Evolutionary conservation across 2,329 filamentous ascomycete genomes (phyloP), one percentile per base, ranked within the genome.

Genomic region (Colletotrichum zoysiae): DNA sequence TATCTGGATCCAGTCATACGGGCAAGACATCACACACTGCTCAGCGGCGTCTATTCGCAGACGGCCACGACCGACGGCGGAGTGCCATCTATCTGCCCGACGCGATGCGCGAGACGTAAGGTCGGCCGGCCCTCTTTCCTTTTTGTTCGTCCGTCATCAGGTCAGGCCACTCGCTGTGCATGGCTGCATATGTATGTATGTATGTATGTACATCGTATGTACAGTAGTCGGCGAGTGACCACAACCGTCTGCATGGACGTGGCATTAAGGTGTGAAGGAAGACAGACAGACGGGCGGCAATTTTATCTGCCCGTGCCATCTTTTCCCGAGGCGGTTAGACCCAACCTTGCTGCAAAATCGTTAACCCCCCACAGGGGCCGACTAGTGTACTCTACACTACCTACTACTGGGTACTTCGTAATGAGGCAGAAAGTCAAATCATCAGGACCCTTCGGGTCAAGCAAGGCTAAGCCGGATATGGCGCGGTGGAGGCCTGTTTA

Each of bases 361-460:
- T 55, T 50, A 20, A 53, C 69, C 35, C 35, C 40, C 65, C 65
- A 64, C 51, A 23, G 40, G 30, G 38, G 20, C 9, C 11, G n/a
- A 48, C 46, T 12, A 30, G 30, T 30, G 30, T 30, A 30, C 30
- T 30, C 30, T 30, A 30, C 30, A 30, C 30, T 30, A 30, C 30
- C 30, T 30, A 30, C 30, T 30, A 30, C 30, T 30, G 30, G 30
- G 30, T 30, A 48, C 46, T 23, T 8, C 20, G 44, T 68, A 71
- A 56, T 65, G 58, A 68, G 69, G 44, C 48, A 69, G 55, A 71
- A 64, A 59, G 58, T 64, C 59, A 59, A 59, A 59, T 69, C 42
- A 33, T 57, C 33, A 56, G 53, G 44, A 5, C 35, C 4, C n/a
- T 38, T n/a, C 30, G 11, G 53, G 59, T 23, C n/a, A n/a, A 35